A percentile compares a stretch with the other conserved stretches of the same genome.
Evolutionary conservation across 2,329 filamentous ascomycete genomes (phyloP).

Genomic region (Cercospora beticola): DNA sequence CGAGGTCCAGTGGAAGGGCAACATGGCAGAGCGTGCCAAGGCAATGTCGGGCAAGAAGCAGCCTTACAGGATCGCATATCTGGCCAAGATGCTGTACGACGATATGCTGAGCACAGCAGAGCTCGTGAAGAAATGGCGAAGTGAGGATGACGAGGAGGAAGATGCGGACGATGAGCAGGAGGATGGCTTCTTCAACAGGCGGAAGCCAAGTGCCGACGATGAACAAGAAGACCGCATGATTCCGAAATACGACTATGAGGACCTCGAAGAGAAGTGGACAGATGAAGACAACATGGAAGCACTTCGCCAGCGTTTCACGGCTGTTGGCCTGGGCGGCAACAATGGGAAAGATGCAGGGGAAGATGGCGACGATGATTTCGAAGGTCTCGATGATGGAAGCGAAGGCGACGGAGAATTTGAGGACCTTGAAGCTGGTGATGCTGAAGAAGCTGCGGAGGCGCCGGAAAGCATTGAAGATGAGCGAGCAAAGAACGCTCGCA

Average conservation of each 20-base stretch:
- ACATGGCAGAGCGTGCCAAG: slow-evolving; percentile 73
- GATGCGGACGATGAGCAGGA: slow-evolving; percentile 60
- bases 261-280: slow-evolving; percentile 82
- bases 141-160: slow-evolving; percentile 58
- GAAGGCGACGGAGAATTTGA: slow-evolving; percentile 82
- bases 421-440: slow-evolving; percentile 77
- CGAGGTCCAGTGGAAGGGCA: slow-evolving; percentile 84
- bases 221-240: slow-evolving; percentile 72
- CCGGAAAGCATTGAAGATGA: slow-evolving; percentile 54
- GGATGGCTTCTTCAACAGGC: slow-evolving; percentile 64
- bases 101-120: slow-evolving; percentile 71
- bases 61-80: slow-evolving; percentile 74
- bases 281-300: slow-evolving; percentile 73
- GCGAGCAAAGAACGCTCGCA: slow-evolving; percentile 82
- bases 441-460: slow-evolving; percentile 38
- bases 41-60: slow-evolving; percentile 68
- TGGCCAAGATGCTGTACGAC: slow-evolving; percentile 88
- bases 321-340: slow-evolving; percentile 59
- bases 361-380: slow-evolving; percentile 51
- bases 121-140: slow-evolving; percentile 77
- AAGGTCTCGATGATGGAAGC: slow-evolving; percentile 53
- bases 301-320: slow-evolving; percentile 73
- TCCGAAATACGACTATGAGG: slow-evolving; percentile 75
- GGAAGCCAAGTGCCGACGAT: slow-evolving; percentile 51
- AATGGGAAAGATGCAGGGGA: slow-evolving; percentile 52